Conservation (phyloP, 495 filamentous ascomycete species). For the Acidiella bohemica region DNA sequence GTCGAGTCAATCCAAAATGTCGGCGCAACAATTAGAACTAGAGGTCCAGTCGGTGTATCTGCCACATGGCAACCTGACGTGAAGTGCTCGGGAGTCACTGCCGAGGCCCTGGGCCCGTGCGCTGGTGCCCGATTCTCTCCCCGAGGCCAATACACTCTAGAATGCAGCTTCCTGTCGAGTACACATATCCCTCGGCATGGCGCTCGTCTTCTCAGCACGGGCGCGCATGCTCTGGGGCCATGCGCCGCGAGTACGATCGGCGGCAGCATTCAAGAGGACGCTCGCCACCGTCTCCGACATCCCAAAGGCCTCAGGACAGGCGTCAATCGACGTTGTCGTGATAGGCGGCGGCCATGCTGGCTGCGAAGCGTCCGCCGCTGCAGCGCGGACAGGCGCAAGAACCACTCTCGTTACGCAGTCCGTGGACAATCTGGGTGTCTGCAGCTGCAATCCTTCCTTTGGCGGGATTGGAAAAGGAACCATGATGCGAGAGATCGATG, state of each 20-base stretch:
- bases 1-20: too few species aligned
- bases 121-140: too few species aligned
- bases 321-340: slow-evolving; percentile 65
- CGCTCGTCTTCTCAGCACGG: slow-evolving; percentile 11
- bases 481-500: slow-evolving; percentile 91
- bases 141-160: too few species aligned
- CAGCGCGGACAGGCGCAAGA: slow-evolving; percentile 75
- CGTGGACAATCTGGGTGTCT: slow-evolving; percentile 79
- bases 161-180: too few species aligned
- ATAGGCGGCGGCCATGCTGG: slow-evolving; percentile 95
- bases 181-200: slow-evolving; percentile 2
- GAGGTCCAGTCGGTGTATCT: too few species aligned
- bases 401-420: slow-evolving; percentile 84
- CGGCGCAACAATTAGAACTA: too few species aligned
- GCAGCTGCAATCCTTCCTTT: slow-evolving; percentile 95
- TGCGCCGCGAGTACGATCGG: slow-evolving; percentile 30
- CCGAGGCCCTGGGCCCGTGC: too few species aligned
- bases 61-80: too few species aligned
- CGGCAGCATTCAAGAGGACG: slow-evolving; percentile 14
- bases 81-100: too few species aligned
- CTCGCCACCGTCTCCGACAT: slow-evolving; percentile 28
- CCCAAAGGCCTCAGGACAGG: background rate
- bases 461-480: slow-evolving; percentile 98
- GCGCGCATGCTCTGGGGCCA: slow-evolving; percentile 30
- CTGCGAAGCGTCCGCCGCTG: slow-evolving; percentile 84